These are phyloP conservation scores for Penicillium sp. DNA, from an alignment of 2,329 filamentous ascomycete species.

Conservation along the genomic window DNA sequence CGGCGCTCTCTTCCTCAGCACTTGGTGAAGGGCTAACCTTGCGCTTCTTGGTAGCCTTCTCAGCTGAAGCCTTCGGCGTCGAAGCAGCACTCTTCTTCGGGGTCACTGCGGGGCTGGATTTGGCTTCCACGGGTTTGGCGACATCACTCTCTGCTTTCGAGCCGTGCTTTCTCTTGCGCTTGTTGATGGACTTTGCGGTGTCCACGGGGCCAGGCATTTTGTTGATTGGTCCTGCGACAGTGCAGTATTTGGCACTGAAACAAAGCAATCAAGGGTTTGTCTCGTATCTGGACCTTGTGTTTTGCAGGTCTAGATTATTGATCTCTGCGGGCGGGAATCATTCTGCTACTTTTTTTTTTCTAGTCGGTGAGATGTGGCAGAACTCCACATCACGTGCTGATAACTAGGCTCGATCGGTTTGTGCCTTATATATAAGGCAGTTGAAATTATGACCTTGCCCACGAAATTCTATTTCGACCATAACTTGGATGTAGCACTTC, in stretches of 20 bases:
- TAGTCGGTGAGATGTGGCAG: constrained; percentile 19
- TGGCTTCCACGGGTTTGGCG: constrained; percentile 21
- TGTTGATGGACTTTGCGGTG: constrained; percentile 34
- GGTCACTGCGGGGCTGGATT: constrained; percentile 16
- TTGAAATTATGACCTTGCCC: neutral
- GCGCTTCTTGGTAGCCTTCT: constrained; percentile 32
- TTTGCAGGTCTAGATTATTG: constrained; percentile 20
- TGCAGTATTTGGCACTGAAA: constrained; percentile 2
- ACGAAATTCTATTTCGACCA: neutral
- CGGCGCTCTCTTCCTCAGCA: constrained; percentile 29
- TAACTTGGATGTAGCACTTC: neutral
- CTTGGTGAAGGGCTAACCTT: constrained; percentile 31
- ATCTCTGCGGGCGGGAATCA: constrained; percentile 18
- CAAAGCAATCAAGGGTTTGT: constrained; percentile 6
- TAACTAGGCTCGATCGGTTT: constrained; percentile 10
- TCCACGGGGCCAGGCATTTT: constrained; percentile 33
- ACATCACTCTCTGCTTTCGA: constrained; percentile 22
- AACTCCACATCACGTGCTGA: constrained; percentile 30
- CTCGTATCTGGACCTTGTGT: constrained; percentile 14
- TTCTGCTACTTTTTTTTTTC: constrained; percentile 23
- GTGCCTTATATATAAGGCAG: constrained; percentile 10
- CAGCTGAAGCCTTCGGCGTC: constrained; percentile 19
- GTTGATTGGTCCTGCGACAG: constrained; percentile 11
- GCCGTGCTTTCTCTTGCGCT: constrained; percentile 40
- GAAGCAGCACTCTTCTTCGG: constrained; percentile 15